Conservation (phyloP, 2,329 filamentous ascomycete genomes). For the Albophoma yamanashiensis region DNA sequence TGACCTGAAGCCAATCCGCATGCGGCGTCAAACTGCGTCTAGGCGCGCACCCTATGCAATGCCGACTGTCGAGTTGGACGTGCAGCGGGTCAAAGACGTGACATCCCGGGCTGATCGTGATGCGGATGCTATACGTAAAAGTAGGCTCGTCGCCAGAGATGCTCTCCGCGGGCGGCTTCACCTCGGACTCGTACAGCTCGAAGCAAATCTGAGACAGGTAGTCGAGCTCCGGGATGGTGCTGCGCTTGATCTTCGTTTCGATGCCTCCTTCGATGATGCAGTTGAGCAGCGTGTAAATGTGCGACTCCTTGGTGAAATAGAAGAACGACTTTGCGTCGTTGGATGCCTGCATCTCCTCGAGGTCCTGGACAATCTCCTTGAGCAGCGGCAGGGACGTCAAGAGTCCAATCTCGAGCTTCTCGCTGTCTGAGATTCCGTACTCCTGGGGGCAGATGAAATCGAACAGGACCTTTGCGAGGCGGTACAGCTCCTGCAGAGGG, state of each 20-base stretch:
- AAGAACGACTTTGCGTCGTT: conserved; percentile 93
- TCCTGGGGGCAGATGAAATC: conserved; percentile 98
- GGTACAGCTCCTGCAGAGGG: conserved; percentile 86
- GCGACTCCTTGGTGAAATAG: conserved; percentile 98
- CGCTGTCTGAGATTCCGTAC: conserved; percentile 88
- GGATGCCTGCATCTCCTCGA: conserved; percentile 94
- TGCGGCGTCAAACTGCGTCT: conserved; percentile 82
- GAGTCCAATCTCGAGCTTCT: conserved; percentile 97
- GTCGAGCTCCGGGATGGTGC: conserved; percentile 91
- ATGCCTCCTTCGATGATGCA: conserved; percentile 96
- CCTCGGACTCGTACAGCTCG: conserved; percentile 92
- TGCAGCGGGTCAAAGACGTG: conserved; percentile 95
- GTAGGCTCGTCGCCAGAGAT: conserved; percentile 46
- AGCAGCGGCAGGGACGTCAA: conserved; percentile 87
- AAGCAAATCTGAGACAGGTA: conserved; percentile 98
- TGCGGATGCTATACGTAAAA: conserved; percentile 92
- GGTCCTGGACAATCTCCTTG: conserved; percentile 91
- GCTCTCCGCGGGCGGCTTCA: conserved; percentile 39
- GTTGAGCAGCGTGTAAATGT: conserved; percentile 96
- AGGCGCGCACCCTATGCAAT: conserved; percentile 93
- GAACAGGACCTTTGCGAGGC: conserved; percentile 86
- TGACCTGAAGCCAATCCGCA: conserved; percentile 92
- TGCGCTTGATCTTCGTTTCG: conserved; percentile 91
- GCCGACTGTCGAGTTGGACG: conserved; percentile 89
- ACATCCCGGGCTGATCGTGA: conserved; percentile 90